Evolutionary conservation across 1,284 basidiomycete genomes (phyloP).

Genomic region (Sanguinoderma infundibulare): DNA sequence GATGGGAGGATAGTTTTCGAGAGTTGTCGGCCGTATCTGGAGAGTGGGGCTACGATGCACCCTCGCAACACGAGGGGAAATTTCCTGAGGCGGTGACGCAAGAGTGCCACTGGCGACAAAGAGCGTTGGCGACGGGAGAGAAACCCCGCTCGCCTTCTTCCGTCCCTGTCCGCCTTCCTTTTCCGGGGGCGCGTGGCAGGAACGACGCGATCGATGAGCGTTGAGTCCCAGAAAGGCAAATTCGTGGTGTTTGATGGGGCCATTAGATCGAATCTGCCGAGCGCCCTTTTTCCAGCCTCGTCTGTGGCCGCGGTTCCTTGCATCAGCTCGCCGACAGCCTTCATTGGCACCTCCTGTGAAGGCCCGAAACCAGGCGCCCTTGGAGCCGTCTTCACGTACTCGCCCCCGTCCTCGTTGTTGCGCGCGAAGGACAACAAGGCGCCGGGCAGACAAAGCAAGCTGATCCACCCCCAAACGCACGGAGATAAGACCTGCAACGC

Average conservation of each 20-base stretch:
- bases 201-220: conserved; percentile 24
- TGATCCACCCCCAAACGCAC: not conserved
- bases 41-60: conserved; percentile 11
- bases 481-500: not conserved
- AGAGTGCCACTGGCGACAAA: conserved; percentile 14
- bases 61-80: conserved; percentile 5
- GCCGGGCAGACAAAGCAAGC: not conserved
- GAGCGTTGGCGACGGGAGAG: conserved; percentile 7
- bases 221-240: conserved; percentile 24
- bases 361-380: conserved; percentile 10
- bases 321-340: conserved; percentile 17
- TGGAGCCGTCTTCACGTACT: conserved; percentile 3
- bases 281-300: conserved; percentile 19
- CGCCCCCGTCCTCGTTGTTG: not conserved
- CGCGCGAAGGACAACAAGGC: not conserved
- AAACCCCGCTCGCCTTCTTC: conserved; percentile 8
- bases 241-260: conserved; percentile 5
- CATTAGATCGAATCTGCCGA: conserved; percentile 21
- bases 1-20: conserved; percentile 12
- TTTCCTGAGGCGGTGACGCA: conserved; percentile 10
- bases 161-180: conserved; percentile 11
- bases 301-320: conserved; percentile 1
- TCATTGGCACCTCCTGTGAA: conserved; percentile 10
- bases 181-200: conserved; percentile 5
- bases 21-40: not conserved